These are phyloP conservation scores for Russula sp. DNA, from an alignment of 768 basidiomycete species.

Conservation along the genomic window DNA sequence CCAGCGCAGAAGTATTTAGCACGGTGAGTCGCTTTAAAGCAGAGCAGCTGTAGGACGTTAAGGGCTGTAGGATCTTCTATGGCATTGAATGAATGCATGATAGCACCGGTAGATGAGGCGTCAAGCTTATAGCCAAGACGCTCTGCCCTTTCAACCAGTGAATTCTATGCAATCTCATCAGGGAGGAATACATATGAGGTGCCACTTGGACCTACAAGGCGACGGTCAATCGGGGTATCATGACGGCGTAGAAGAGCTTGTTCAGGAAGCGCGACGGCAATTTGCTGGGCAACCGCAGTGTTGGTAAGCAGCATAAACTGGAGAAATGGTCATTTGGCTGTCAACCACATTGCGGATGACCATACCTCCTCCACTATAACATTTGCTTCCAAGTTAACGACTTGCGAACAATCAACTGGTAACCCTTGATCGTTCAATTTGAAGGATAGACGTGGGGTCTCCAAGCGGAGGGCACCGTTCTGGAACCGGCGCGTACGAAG, in stretches of 20 bases:
- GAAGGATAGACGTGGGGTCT: slow-evolving; percentile 68
- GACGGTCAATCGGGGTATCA: slow-evolving; percentile 86
- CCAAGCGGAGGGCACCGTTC: slow-evolving; percentile 67
- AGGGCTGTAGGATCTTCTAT: slow-evolving; percentile 69
- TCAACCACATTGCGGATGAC: neutral
- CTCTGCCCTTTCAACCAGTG: slow-evolving; percentile 72
- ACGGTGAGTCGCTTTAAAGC: slow-evolving; percentile 86
- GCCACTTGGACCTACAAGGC: slow-evolving; percentile 50
- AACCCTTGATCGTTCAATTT: slow-evolving; percentile 68
- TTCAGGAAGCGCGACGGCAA: slow-evolving; percentile 91
- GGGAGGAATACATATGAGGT: neutral
- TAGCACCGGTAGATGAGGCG: slow-evolving; percentile 62
- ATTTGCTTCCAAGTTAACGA: slow-evolving; percentile 64
- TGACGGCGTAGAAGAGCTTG: slow-evolving; percentile 96
- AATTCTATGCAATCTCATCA: slow-evolving; percentile 42
- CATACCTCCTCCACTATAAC: slow-evolving; percentile 81
- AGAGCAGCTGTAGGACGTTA: slow-evolving; percentile 72
- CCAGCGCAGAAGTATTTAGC: slow-evolving; percentile 99
- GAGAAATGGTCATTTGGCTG: neutral
- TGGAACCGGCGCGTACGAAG: slow-evolving; percentile 68
- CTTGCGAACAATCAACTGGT: slow-evolving; percentile 70
- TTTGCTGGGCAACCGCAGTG: slow-evolving; percentile 82
- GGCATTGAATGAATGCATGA: slow-evolving; percentile 79
- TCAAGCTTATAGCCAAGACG: slow-evolving; percentile 83
- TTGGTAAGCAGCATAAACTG: slow-evolving; percentile 96